Conservation (phyloP, 371 early-diverging fungal genomes). For the Mortierella sp. region DNA sequence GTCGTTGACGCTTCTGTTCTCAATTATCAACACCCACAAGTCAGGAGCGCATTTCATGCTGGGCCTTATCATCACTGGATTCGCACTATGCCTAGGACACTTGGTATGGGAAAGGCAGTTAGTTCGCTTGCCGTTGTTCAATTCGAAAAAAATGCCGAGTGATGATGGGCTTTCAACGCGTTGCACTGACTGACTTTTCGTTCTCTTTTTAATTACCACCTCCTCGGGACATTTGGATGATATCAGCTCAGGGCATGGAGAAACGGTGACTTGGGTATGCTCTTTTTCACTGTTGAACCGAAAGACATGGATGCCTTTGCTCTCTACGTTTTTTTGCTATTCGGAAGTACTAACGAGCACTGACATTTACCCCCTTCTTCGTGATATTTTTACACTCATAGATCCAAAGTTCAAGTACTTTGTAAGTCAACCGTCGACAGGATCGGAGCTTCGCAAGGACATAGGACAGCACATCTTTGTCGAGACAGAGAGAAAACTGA, state of each 20-base stretch:
- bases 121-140: neutral
- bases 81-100: slow-evolving; percentile 52
- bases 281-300: neutral
- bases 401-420: slow-evolving; percentile 58
- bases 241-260: slow-evolving; percentile 50
- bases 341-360: neutral
- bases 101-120: slow-evolving; percentile 26
- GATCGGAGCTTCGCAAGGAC: no score
- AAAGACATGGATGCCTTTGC: neutral
- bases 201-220: neutral
- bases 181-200: neutral
- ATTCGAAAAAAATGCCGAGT: neutral
- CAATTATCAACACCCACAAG: slow-evolving; percentile 55
- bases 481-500: neutral
- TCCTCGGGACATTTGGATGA: neutral
- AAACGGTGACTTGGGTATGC: slow-evolving; percentile 54
- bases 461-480: neutral
- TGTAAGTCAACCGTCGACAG: slow-evolving; percentile 28
- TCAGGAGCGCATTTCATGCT: slow-evolving; percentile 57
- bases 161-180: neutral
- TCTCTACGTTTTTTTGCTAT: neutral
- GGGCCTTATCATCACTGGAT: slow-evolving; percentile 55
- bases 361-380: neutral
- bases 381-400: neutral
- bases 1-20: slow-evolving; percentile 49